Evolutionary conservation across 176 grass and related monocot genomes (phyloP).

Genomic region (Ensete ventricosum): DNA sequence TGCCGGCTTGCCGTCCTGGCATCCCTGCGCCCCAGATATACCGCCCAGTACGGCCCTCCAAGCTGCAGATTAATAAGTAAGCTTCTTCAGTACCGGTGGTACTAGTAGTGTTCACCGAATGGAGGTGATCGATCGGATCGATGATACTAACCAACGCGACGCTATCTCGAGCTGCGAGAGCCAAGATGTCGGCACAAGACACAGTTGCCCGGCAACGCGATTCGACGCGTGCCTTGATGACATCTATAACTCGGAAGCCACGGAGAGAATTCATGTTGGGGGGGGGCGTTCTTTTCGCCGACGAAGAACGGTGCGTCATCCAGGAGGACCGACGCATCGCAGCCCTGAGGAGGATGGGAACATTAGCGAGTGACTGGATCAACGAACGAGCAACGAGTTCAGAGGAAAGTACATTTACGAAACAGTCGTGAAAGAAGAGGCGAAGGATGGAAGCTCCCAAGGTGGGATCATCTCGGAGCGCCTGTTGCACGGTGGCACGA

Average conservation of each 20-base stretch:
- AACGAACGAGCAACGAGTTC: neutral
- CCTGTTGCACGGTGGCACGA: conserved; percentile 32
- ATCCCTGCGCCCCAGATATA: conserved; percentile 31
- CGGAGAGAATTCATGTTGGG: conserved; percentile 34
- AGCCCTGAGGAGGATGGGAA: conserved; percentile 22
- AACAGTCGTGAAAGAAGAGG: neutral
- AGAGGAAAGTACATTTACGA: neutral
- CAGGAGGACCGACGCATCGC: conserved; percentile 51
- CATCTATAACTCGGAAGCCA: conserved; percentile 43
- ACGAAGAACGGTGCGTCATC: conserved; percentile 26
- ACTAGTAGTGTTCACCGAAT: no score
- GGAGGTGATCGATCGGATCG: no score
- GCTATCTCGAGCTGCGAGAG: conserved; percentile 15
- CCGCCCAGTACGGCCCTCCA: conserved; percentile 28
- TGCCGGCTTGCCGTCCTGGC: conserved; percentile 43
- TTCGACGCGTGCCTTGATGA: conserved; percentile 35
- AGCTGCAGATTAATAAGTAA: conserved; percentile 2
- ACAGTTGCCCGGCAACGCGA: conserved; percentile 11
- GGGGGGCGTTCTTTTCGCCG: conserved; percentile 38
- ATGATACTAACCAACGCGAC: conserved; percentile 28
- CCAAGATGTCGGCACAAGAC: conserved; percentile 38
- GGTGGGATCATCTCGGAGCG: conserved; percentile 31
- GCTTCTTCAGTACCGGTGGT: no score
- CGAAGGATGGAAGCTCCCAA: conserved; percentile 35
- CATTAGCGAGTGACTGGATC: neutral